Evolutionary conservation across 78 protist genomes (phyloP).

Genomic region (Dictyostelium capitatum): DNA sequence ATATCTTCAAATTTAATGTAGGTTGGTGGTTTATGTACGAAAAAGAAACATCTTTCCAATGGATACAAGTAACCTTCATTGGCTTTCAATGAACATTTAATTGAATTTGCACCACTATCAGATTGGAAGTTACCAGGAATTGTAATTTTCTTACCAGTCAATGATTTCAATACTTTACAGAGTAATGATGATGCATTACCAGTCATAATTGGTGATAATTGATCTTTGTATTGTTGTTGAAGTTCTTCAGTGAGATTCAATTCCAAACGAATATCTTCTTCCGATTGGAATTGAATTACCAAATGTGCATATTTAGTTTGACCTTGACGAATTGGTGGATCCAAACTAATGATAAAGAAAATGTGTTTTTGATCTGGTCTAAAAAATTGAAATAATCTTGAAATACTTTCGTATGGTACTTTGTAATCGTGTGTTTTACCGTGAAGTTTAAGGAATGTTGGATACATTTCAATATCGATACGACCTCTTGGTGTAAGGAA

Average conservation of each 20-base stretch:
- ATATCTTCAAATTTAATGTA: slow-evolving; percentile 69
- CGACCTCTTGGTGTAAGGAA: slow-evolving; percentile 88
- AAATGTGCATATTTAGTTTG: slow-evolving; percentile 80
- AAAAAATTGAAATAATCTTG: slow-evolving; percentile 58
- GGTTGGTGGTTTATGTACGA: slow-evolving; percentile 88
- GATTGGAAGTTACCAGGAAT: slow-evolving; percentile 39
- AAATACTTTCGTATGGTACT: slow-evolving; percentile 60
- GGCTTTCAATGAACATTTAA: slow-evolving; percentile 83
- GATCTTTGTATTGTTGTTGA: slow-evolving; percentile 38
- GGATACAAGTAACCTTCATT: slow-evolving; percentile 85
- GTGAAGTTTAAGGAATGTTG: slow-evolving; percentile 72
- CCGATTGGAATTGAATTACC: slow-evolving; percentile 64
- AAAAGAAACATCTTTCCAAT: slow-evolving; percentile 82
- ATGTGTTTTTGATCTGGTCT: slow-evolving; percentile 57
- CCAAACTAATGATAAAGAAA: slow-evolving; percentile 77
- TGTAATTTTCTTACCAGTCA: slow-evolving; percentile 70
- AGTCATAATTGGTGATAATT: slow-evolving; percentile 30
- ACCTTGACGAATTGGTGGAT: slow-evolving; percentile 88
- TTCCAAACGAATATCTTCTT: slow-evolving; percentile 1
- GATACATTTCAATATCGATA: slow-evolving; percentile 85
- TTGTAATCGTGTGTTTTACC: slow-evolving; percentile 86
- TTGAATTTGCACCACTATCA: neutral
- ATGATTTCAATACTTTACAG: slow-evolving; percentile 26
- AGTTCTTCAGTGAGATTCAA: slow-evolving; percentile 47
- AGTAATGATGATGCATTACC: neutral